Evolutionary conservation across 805 yeast species (phyloP), one percentile per base, ranked within the genome.

Genomic region (Teunomyces gatunensis): DNA sequence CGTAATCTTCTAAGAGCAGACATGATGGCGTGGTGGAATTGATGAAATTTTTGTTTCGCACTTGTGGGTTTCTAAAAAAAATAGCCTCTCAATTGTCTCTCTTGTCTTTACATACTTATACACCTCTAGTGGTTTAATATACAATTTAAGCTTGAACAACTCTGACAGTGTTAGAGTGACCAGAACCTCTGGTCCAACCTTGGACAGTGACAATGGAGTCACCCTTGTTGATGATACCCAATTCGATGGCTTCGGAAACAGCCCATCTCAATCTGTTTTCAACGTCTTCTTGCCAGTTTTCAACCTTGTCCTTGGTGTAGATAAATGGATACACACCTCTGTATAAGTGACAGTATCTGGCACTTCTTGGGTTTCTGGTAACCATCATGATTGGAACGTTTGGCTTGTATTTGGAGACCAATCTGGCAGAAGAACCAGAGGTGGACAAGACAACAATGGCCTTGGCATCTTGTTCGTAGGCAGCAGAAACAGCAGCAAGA

Each of bases 261-360:
- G 97, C 98, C 84, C 86, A 86, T 74, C 87, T 80, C 70, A 94
- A 83, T 80, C 99, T 89, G 69, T 79, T 80, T 80, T 94, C 98
- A 58, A 92, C 96, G 75, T 94, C 99, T 68, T 84, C 84, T 71
- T 89, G 88, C 99, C 99, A 94, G 81, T 88, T 83, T 64, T 81
- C 87, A 56, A 79, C 78, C 68, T 77, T 73, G 46, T 71, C 74
- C 69, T 80, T 75, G 53, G 74, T 73, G 80, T 87, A 94, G 62
- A 89, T 81, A 77, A 92, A 90, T 69, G 99, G 99, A 78, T 91
- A 94, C 56, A 94, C 98, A 74, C 99, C 99, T 78, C 99, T 87
- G 81, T 88, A 89, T 71, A 94, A 81, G 79, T 94, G 99, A 58
- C 92, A 83, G 78, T 83, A 90, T 79, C 97, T 89, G 52, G 98